Percentiles rank a stretch among this genome's conserved stretches.
Conservation (phyloP, 306 rosid species). For the Morella rubra region DNA sequence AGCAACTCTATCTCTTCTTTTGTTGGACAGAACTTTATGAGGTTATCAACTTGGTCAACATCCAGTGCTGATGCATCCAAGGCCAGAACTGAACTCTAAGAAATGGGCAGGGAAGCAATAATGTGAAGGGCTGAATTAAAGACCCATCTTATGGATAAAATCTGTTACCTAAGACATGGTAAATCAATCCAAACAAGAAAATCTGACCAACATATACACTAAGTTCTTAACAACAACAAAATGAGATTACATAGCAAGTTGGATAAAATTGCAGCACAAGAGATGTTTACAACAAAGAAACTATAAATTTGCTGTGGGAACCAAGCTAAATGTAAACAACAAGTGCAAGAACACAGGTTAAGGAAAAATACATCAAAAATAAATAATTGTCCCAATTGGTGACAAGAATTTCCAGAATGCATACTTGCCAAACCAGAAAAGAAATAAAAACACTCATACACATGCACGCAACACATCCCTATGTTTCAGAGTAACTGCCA, state of each 20-base stretch:
- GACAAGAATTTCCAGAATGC: not conserved
- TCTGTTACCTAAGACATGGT: not conserved
- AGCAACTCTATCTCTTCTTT: slow-evolving; percentile 93
- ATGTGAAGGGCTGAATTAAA: slow-evolving; percentile 21
- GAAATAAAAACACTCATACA: not conserved
- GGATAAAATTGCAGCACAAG: not conserved
- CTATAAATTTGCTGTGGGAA: not conserved
- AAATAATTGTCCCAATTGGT: not conserved
- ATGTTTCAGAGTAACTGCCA: not conserved
- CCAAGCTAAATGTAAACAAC: not conserved
- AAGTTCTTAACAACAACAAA: not conserved
- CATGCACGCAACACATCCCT: not conserved
- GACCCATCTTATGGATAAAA: not conserved
- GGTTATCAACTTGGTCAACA: slow-evolving; percentile 92
- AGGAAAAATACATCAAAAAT: not conserved
- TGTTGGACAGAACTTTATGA: slow-evolving; percentile 89
- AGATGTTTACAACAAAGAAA: not conserved
- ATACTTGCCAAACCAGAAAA: not conserved
- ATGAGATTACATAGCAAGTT: not conserved
- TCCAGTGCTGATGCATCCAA: slow-evolving; percentile 77
- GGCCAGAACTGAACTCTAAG: slow-evolving; percentile 73
- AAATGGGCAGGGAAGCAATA: slow-evolving; percentile 17
- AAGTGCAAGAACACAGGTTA: not conserved
- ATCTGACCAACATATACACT: not conserved
- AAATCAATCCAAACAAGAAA: not conserved